Conservation (phyloP, 192 early-diverging fungal species). For the Diversispora epigaea region DNA sequence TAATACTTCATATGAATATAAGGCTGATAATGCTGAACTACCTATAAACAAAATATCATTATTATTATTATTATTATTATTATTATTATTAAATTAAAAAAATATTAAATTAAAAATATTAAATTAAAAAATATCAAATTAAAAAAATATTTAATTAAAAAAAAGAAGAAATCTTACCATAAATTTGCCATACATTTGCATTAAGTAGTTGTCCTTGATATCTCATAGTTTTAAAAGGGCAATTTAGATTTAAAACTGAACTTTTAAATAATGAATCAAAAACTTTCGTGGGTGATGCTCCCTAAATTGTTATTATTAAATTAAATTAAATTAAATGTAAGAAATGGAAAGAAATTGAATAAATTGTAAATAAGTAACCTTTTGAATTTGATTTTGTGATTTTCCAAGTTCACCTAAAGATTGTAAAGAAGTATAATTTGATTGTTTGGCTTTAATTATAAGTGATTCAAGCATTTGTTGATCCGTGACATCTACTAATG, state of each 20-base stretch:
- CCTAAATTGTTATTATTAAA: neutral
- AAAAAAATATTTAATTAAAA: too few species aligned
- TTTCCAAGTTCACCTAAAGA: constrained; percentile 28
- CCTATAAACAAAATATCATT: neutral
- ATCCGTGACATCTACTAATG: neutral
- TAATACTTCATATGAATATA: constrained; percentile 18
- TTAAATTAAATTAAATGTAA: neutral
- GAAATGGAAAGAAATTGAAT: neutral
- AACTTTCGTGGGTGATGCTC: constrained; percentile 19
- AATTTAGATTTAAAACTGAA: constrained; percentile 21
- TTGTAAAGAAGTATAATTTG: constrained; percentile 18
- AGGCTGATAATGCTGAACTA: neutral
- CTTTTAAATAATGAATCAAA: constrained; percentile 29
- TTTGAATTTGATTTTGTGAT: constrained; percentile 24
- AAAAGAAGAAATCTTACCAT: constrained; percentile 27
- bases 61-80: neutral
- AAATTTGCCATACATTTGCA: constrained; percentile 24
- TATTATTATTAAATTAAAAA: too few species aligned
- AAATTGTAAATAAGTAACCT: neutral
- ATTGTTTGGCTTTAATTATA: constrained; percentile 24
- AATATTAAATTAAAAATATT: too few species aligned
- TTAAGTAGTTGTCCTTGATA: constrained; percentile 18
- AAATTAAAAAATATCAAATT: too few species aligned
- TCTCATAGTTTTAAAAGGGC: constrained; percentile 5
- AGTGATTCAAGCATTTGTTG: constrained; percentile 33